These are phyloP conservation scores for Phytopythium kandeliae DNA, from an alignment of 352 stramenopile genomes.

Conservation along the genomic window DNA sequence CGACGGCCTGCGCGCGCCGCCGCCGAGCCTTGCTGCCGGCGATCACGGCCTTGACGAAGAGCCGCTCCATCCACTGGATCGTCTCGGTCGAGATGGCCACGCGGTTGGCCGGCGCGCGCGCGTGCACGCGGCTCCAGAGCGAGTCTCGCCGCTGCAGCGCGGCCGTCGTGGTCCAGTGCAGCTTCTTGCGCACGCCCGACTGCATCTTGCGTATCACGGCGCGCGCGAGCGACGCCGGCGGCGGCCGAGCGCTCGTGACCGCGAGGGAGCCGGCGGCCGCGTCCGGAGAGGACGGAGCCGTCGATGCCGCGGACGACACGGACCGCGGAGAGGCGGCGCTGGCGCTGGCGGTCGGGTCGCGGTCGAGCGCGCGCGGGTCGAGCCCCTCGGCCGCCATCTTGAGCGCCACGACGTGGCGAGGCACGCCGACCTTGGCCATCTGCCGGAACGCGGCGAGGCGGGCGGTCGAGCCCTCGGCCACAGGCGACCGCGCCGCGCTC, in stretches of 20 bases:
- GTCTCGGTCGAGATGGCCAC: slow-evolving; percentile 55
- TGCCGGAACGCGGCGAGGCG: slow-evolving; percentile 34
- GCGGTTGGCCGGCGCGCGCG: slow-evolving; percentile 15
- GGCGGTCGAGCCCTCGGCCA: neutral
- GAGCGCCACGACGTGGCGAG: slow-evolving; percentile 51
- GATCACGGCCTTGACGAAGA: slow-evolving; percentile 57
- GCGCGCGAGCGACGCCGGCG: slow-evolving; percentile 16
- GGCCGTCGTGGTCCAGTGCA: slow-evolving; percentile 62
- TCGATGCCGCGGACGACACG: slow-evolving; percentile 22
- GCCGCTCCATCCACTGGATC: slow-evolving; percentile 58
- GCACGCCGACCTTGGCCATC: slow-evolving; percentile 69
- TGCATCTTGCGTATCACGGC: slow-evolving; percentile 34
- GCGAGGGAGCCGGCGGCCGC: neutral
- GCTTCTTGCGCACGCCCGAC: slow-evolving; percentile 64
- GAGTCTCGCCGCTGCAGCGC: slow-evolving; percentile 28
- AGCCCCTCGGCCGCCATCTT: slow-evolving; percentile 52
- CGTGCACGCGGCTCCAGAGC: slow-evolving; percentile 44
- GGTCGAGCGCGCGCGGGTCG: no score
- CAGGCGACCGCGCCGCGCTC: no score
- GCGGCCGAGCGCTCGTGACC: slow-evolving; percentile 3
- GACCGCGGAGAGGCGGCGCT: slow-evolving; percentile 23
- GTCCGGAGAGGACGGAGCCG: slow-evolving; percentile 25
- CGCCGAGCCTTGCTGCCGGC: slow-evolving; percentile 12
- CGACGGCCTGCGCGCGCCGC: neutral
- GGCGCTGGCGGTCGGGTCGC: slow-evolving; percentile 4